Evolutionary conservation across 2,329 filamentous ascomycete species (phyloP).

Genomic region (Talaromyces sp.): DNA sequence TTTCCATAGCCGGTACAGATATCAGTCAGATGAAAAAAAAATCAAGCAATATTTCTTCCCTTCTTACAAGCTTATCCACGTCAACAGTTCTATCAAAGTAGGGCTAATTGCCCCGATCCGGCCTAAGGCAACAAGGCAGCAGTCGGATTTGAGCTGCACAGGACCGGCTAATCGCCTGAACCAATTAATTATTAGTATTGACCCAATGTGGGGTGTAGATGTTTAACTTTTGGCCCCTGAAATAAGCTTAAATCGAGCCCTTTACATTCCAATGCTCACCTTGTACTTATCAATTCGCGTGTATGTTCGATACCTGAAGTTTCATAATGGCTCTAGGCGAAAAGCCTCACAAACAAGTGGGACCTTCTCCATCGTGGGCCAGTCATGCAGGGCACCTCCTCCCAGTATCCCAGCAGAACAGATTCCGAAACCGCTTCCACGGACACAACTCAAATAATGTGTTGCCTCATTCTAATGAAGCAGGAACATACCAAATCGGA

Average conservation of each 20-base stretch:
- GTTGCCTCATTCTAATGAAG: conserved; percentile 5
- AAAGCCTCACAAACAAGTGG: not conserved
- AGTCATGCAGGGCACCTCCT: not conserved
- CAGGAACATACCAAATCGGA: not conserved
- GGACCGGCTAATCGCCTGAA: not conserved
- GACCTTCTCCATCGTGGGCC: not conserved
- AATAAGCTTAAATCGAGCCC: conserved; percentile 2
- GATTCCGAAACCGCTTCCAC: not conserved
- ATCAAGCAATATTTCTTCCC: too few species aligned
- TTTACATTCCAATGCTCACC: not conserved
- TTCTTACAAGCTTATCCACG: too few species aligned
- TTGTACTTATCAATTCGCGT: not conserved
- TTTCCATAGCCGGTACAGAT: too few species aligned
- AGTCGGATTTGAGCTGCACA: not conserved
- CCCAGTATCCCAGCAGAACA: not conserved
- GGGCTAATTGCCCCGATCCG: too few species aligned
- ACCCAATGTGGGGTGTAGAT: not conserved
- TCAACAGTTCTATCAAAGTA: too few species aligned
- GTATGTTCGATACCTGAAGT: not conserved
- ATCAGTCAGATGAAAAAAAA: too few species aligned
- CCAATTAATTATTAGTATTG: not conserved
- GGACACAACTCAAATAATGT: conserved; percentile 3
- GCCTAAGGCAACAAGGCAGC: not conserved
- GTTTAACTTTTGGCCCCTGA: not conserved
- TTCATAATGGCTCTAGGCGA: not conserved